phyloP scores from a whole-genome alignment of 208 protist genomes.

The Acanthamoeba sp. region DNA sequence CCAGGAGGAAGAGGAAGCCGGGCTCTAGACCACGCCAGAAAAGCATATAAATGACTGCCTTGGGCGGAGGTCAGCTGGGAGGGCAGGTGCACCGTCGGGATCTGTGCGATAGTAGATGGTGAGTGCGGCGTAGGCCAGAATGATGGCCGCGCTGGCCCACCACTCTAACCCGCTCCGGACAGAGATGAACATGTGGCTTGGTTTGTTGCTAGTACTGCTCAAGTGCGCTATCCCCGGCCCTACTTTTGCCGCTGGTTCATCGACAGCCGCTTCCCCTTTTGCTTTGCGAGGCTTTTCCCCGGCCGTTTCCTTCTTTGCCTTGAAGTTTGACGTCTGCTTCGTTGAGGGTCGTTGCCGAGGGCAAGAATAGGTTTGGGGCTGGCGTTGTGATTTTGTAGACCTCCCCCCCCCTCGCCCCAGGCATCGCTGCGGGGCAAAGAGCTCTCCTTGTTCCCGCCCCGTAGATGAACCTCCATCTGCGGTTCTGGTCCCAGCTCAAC shows the following conservation, averaged over 20 bases:
- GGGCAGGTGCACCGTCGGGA: neutral
- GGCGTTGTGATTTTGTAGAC: no score
- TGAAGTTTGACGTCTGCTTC: no score
- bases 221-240: no score
- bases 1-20: neutral
- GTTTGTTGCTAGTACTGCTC: no score
- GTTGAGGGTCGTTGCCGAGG: no score
- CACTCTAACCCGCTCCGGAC: neutral
- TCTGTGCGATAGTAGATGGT: conserved; percentile 36
- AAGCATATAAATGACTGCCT: neutral
- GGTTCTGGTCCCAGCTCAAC: neutral
- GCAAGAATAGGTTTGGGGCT: no score
- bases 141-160: conserved; percentile 5
- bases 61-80: neutral
- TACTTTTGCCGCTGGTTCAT: no score
- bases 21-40: neutral
- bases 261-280: no score
- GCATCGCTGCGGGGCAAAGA: neutral
- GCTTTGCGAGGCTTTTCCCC: no score
- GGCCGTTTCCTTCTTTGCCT: no score
- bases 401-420: no score
- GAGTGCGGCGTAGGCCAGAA: neutral
- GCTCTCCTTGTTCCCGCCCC: neutral
- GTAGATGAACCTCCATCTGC: conserved; percentile 33
- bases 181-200: neutral